Conservation (phyloP, 306 rosid species). For the Luffa acutangula region DNA sequence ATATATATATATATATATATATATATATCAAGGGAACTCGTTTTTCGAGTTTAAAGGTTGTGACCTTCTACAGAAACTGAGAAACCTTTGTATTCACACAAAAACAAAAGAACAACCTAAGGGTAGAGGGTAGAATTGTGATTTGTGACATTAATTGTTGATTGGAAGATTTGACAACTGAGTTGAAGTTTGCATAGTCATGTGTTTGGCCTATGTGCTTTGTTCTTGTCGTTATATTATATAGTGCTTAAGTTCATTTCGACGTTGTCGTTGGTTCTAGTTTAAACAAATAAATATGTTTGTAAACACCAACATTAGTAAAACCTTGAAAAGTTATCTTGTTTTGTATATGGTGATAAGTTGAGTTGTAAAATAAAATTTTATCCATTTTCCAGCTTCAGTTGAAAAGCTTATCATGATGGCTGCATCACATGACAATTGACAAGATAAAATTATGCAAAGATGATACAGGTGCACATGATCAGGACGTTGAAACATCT, state of each 20-base stretch:
- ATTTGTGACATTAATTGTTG: neutral
- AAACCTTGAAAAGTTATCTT: neutral
- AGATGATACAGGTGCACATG: constrained; percentile 24
- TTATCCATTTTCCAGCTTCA: constrained; percentile 35
- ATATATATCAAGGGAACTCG: too few species aligned
- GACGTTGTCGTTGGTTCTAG: neutral
- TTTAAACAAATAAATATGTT: neutral
- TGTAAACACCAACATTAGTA: neutral
- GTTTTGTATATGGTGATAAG: neutral
- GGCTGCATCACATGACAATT: constrained; percentile 81
- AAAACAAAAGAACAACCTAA: too few species aligned
- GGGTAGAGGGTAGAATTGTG: too few species aligned
- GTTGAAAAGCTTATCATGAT: constrained; percentile 65
- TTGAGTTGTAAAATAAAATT: neutral
- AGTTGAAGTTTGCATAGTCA: neutral
- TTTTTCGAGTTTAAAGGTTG: too few species aligned
- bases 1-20: too few species aligned
- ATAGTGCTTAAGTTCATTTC: neutral
- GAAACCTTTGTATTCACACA: too few species aligned
- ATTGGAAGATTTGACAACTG: neutral
- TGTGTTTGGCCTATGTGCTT: neutral
- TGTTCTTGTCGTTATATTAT: neutral
- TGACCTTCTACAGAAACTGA: too few species aligned
- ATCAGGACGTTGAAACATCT: constrained; percentile 37
- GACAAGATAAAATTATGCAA: constrained; percentile 56